Percentiles rank a stretch among this genome's conserved stretches.
Conservation (phyloP, 305 asterid genomes). For the Rubia tinctorum region DNA sequence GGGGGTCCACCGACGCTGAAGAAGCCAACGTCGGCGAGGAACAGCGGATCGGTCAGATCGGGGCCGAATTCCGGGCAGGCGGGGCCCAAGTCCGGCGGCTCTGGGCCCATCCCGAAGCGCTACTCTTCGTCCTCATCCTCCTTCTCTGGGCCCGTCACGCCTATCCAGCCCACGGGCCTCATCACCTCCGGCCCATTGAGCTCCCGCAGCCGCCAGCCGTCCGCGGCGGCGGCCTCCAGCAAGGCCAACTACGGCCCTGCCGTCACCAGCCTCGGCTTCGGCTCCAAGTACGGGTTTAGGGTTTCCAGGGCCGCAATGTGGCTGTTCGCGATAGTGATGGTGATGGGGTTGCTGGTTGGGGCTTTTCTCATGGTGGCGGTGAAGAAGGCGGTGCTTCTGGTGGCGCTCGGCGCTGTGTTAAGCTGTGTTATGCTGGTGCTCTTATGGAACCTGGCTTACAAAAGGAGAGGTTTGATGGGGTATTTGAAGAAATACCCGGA, state of each 20-base stretch:
- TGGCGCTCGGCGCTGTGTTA: conserved; percentile 51
- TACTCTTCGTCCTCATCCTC: conserved; percentile 60
- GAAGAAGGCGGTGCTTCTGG: conserved; percentile 64
- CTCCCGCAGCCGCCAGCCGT: conserved; percentile 40
- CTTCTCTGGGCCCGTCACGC: conserved; percentile 91
- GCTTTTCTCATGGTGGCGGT: conserved; percentile 76
- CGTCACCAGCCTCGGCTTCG: conserved; percentile 60
- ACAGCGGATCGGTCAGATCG: conserved; percentile 31
- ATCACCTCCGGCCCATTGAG: conserved; percentile 41
- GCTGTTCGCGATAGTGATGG: conserved; percentile 63
- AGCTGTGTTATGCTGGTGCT: conserved; percentile 35
- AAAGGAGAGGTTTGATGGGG: conserved; percentile 51
- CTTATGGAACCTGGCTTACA: conserved; percentile 66
- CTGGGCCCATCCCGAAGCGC: conserved; percentile 60
- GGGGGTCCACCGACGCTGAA: conserved; percentile 22
- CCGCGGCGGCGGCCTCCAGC: conserved; percentile 26
- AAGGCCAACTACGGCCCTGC: conserved; percentile 68
- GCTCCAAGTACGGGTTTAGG: conserved; percentile 61
- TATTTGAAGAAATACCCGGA: conserved; percentile 34
- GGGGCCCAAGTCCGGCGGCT: conserved; percentile 42
- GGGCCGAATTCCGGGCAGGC: conserved; percentile 36
- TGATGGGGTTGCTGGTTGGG: conserved; percentile 92
- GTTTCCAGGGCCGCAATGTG: conserved; percentile 85
- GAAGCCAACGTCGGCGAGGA: conserved; percentile 15
- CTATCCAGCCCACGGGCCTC: conserved; percentile 91